A percentile compares a stretch with the other conserved stretches of the same genome.
Conservation (phyloP, 129 eudicot species). For the Flaveria trinervia region DNA sequence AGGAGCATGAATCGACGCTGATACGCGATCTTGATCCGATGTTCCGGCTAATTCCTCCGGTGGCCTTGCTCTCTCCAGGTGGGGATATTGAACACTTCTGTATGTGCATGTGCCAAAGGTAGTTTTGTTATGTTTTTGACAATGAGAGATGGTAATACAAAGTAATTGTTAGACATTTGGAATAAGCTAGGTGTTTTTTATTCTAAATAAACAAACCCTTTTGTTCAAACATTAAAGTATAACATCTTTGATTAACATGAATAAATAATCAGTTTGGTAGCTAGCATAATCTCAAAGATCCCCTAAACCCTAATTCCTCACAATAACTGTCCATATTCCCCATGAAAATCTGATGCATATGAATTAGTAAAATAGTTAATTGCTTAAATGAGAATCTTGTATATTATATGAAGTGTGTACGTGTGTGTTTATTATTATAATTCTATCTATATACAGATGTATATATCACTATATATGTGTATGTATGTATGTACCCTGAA, state of each 20-base stretch:
- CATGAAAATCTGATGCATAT: constrained; percentile 24
- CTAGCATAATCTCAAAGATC: constrained; percentile 3
- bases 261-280: background rate
- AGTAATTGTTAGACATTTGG: too few relatives aligned
- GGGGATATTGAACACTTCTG: constrained; percentile 89
- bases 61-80: constrained; percentile 33
- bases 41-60: constrained; percentile 43
- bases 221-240: background rate
- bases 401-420: constrained; percentile 24
- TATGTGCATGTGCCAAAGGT: background rate
- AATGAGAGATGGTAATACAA: too few relatives aligned
- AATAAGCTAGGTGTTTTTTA: too few relatives aligned
- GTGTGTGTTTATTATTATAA: background rate
- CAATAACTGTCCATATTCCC: constrained; percentile 4
- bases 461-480: background rate
- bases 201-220: too few relatives aligned
- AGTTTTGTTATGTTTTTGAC: too few relatives aligned
- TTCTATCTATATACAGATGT: too few relatives aligned
- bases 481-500: constrained; percentile 59
- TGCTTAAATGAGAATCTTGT: constrained; percentile 1
- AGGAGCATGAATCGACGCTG: constrained; percentile 44
- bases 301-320: constrained; percentile 24
- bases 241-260: background rate
- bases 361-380: background rate
- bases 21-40: constrained; percentile 50